phyloP scores from a whole-genome alignment of 192 early-diverging fungal genomes.

The Chytriomyces sp. region DNA sequence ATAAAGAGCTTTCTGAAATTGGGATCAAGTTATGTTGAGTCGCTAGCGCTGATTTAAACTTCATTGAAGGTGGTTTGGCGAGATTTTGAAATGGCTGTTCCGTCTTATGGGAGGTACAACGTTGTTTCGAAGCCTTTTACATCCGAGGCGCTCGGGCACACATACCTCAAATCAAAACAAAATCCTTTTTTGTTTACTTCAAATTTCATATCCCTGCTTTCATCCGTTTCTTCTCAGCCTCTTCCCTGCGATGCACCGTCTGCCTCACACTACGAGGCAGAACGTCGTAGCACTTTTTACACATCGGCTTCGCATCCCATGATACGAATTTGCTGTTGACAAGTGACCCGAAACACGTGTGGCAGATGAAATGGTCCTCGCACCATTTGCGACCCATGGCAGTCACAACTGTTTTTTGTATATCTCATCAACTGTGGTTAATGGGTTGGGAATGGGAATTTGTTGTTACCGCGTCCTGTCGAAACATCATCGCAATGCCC shows the following conservation, averaged over 20 bases:
- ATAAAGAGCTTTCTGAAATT: no score
- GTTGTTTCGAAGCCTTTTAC: no score
- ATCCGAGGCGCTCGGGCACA: no score
- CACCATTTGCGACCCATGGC: slow-evolving; percentile 53
- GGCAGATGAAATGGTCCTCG: slow-evolving; percentile 57
- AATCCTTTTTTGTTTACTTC: no score
- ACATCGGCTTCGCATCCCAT: slow-evolving; percentile 54
- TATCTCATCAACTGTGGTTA: background rate
- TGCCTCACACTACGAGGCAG: slow-evolving; percentile 48
- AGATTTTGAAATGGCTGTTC: no score
- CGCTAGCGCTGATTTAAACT: no score
- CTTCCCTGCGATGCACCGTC: slow-evolving; percentile 35
- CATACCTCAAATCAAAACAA: no score
- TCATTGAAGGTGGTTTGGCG: no score
- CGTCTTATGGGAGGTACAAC: no score
- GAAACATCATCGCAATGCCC: slow-evolving; percentile 46
- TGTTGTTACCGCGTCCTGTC: slow-evolving; percentile 42
- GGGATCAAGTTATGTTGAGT: no score
- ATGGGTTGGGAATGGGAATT: background rate
- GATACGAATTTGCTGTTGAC: slow-evolving; percentile 43
- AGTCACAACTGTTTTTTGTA: slow-evolving; percentile 41
- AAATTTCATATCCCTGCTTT: slow-evolving; percentile 1
- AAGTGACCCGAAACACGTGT: slow-evolving; percentile 43
- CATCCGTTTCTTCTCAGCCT: slow-evolving; percentile 40
- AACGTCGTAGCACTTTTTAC: slow-evolving; percentile 53